Percentiles rank a stretch among this genome's conserved stretches.
Evolutionary conservation across 164 flowering plant genomes (phyloP).

Genomic region (Vitis rotundifolia): DNA sequence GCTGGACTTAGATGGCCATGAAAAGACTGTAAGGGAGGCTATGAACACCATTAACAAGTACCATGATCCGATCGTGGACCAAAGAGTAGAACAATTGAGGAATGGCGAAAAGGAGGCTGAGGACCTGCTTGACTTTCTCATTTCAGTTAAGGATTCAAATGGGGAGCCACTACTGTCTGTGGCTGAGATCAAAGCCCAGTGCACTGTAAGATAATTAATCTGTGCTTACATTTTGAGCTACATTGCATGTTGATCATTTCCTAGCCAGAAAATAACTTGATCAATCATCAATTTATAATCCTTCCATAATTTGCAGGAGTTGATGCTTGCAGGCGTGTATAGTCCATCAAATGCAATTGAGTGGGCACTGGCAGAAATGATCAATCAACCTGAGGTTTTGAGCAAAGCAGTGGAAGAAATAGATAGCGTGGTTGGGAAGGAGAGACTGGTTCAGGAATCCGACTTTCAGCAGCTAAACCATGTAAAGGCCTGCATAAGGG

Average conservation of each 20-base stretch:
- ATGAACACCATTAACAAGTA: conserved; percentile 10
- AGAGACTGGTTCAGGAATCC: not conserved
- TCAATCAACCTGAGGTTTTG: too few relatives aligned
- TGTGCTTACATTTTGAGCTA: not conserved
- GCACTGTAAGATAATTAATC: conserved; percentile 11
- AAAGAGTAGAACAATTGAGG: conserved; percentile 27
- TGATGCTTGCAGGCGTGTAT: conserved; percentile 5
- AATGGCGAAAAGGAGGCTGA: conserved; percentile 15
- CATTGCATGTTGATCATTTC: too few relatives aligned
- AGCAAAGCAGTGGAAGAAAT: too few relatives aligned
- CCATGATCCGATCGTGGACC: conserved; percentile 24
- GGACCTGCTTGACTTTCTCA: conserved; percentile 34
- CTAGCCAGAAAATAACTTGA: not conserved
- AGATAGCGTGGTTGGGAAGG: conserved; percentile 2
- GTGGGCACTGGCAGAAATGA: too few relatives aligned
- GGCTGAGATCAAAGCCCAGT: conserved; percentile 28
- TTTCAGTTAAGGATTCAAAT: conserved; percentile 16
- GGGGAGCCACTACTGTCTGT: conserved; percentile 19
- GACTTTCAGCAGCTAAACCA: too few relatives aligned
- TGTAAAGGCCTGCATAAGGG: too few relatives aligned
- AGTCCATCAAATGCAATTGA: not conserved
- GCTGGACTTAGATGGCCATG: conserved; percentile 32
- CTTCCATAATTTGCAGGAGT: conserved; percentile 4
- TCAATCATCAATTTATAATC: not conserved
- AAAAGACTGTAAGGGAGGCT: conserved; percentile 22